Evolutionary conservation across 129 eudicot species (phyloP), one percentile per base, ranked within the genome.

Genomic region (Heracleum sosnowskyi): DNA sequence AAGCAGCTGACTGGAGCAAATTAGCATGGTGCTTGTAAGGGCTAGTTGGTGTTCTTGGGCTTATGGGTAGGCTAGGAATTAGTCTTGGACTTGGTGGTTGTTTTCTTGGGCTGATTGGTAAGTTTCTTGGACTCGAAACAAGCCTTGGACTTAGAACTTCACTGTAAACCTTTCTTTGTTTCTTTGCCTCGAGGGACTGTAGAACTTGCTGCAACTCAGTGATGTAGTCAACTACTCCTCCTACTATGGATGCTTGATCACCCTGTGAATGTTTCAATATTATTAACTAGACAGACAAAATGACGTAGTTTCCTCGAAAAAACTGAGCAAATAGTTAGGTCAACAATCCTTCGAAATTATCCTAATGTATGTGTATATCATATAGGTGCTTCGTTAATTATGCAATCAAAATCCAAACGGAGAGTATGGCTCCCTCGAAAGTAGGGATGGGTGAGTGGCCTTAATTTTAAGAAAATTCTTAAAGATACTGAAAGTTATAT

Each of bases 231-330:
- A 89, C 91, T 28, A 96, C 99, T 75, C 99, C 99, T 44, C 92
- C 99, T 22, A 95, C 91, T 75, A 95, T 90, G 39, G 99, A 95
- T 79, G 99, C 99, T 90, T 95, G 99, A 82, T 95, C 99, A 17
- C 93, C 97, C 99, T 95, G 63, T 40, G 22, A 39, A 41, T 73
- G 33, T 35, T 35, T 37, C 44, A 37, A 70, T 34, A 17, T 12
- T 18, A 36, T 66, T 34, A 66, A 20, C 0, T 49, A 57, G 9
- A 17, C 1, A 16, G 2, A 46, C 20, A 49, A 49, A 53, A 0
- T 22, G 28, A 53, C 20, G 26, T 5, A 18, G 22, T 20, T 5
- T 53, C 28, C 26, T 20, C 10, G 20, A 53, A 53, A 22, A 20
- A 53, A 44, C 6, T 20, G 11, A 51, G 47, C 15, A 44, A 44